Evolutionary conservation across 2,329 filamentous ascomycete genomes (phyloP).

Genomic region (Fusarium scirpi): DNA sequence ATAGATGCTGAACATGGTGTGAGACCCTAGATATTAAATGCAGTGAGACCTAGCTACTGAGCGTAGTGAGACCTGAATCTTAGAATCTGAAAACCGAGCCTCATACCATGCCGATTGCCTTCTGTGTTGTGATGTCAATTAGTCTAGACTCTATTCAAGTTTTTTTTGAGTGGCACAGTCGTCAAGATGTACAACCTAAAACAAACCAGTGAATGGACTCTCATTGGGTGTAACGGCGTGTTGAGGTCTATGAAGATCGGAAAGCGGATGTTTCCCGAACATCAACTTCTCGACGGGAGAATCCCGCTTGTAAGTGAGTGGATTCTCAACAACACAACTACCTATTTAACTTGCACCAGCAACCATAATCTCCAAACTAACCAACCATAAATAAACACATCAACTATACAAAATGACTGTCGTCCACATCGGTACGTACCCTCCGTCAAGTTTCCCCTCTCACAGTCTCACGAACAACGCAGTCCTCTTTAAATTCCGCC

Average conservation of each 20-base stretch:
- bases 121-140: background rate
- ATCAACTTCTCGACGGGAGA: background rate
- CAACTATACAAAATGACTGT: conserved; percentile 52
- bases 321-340: background rate
- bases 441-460: too few species aligned
- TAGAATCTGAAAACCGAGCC: background rate
- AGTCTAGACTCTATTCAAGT: background rate
- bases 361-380: background rate
- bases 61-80: background rate
- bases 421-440: conserved; percentile 53
- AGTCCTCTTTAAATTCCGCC: conserved; percentile 64
- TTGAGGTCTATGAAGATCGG: too few species aligned
- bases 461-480: background rate
- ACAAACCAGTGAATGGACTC: background rate
- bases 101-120: background rate
- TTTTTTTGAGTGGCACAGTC: too few species aligned
- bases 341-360: background rate
- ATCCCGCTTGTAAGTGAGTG: background rate
- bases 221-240: background rate
- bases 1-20: background rate
- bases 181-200: too few species aligned
- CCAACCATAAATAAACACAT: background rate
- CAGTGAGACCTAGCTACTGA: too few species aligned
- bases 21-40: too few species aligned
- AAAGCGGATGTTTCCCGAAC: background rate